Base-by-base conservation (phyloP, 805 yeast species). In the Cyberlindnera saturnus region DNA sequence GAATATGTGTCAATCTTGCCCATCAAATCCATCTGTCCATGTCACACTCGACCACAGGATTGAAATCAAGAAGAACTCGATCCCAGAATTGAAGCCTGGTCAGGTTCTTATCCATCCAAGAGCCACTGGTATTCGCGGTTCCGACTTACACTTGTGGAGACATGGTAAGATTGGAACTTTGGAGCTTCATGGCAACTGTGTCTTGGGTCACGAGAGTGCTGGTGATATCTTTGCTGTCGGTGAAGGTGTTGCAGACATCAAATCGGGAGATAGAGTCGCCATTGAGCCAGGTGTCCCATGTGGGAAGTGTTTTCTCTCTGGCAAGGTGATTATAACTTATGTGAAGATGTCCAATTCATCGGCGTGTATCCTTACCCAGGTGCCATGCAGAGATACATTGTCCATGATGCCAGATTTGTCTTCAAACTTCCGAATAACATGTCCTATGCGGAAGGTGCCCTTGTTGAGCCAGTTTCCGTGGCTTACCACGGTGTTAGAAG, bases 51-150 rank as follows among this genome's bases (percentile, higher is more conserved):
- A 52, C 40, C 52, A 51, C 43, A 42, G 45, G 34, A 52, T 55
- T 34, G 45, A 39, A 33, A 41, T 52, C 34, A 46, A 46, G 20
- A 42, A 52, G 35, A 46, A 47, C 35, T 36, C 26, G 23, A 36
- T 51, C 26, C 54, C 56, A 19, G 36, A 38, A 13, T 37, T 55
- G 10, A 39, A 45, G 31, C 34, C 38, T 8, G 52, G 53, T 10
- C 44, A 48, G 31, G 52, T 52, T 23, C 36, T 47, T 9, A 41
- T 51, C 32, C 55, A 49, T 32, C 55, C 53, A 29, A 68, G 75
- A 47, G 78, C 80, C 40, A 80, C 86, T 7, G 89, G 89, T 23
- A 82, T 82, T 51, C 83, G 89, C 62, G 89, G 89, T 15, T 75
- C 85, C 18, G 90, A 83, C 60, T 70, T 81, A 47, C 88, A 82